Base-by-base conservation (phyloP, 495 filamentous ascomycete species). In the Cercophora scortea region DNA sequence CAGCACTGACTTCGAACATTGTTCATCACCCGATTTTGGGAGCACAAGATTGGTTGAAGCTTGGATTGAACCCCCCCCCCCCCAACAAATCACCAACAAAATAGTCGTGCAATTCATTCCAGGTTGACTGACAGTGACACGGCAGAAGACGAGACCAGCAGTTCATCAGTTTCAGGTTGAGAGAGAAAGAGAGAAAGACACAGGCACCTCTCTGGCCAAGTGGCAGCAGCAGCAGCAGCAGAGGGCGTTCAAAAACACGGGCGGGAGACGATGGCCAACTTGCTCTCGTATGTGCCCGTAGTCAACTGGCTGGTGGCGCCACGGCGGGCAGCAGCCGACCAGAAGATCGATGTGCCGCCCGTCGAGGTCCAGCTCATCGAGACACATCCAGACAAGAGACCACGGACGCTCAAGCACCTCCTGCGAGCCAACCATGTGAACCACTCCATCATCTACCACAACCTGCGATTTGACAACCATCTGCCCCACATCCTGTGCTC, bases 351-450 rank as follows among this genome's bases (percentile, higher is more conserved):
- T 50, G 62, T 97, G 17, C 73, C 85, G 6, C 72, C 86, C 0
- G 85, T 92, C 39, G 72, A 87, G 47, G 72, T 86, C 47, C 80
- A 92, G 70, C 81, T 85, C 63, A 79, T 94, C 49, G 93, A 97
- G 65, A 86, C 80, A 7, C 77, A 80, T 16, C 75, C 81, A 8
- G 89, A 91, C 52, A 94, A 90, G 67, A 73, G 86, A 32, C 81
- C 87, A 10, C 71, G 92, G 53, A 88, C 88, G 5, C 76, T 99
- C 49, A 96, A 93, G 66, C 90, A 97, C 65, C 75, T 97, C 12
- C 62, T 99, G 35, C 84, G 84, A 59, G 81, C 91, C 25, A 97
- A 99, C 67, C 94, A 99, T 73, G 82, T 84, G 35, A 95, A 94
- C 59, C 76, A 95, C 69, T 79, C 88, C 25, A 84, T 97, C 48